phyloP scores from a whole-genome alignment of 2,329 filamentous ascomycete genomes.

The Monosporascus ibericus region DNA sequence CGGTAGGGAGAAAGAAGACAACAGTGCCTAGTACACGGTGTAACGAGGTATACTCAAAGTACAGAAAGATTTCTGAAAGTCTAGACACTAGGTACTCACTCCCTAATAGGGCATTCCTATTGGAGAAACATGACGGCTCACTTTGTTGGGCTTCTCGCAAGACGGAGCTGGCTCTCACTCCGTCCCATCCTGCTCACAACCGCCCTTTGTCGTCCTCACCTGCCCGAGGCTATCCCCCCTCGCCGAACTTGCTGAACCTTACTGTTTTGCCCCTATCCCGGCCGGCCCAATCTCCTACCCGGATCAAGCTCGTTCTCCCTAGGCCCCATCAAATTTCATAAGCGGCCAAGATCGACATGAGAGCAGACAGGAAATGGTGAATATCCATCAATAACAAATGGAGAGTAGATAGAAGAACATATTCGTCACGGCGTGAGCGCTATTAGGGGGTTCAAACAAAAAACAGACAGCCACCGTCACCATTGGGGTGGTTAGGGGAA shows the following conservation, averaged over 20 bases:
- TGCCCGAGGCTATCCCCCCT: no score
- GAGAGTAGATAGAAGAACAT: neutral
- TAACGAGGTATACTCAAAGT: neutral
- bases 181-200: no score
- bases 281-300: neutral
- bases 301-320: neutral
- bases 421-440: neutral
- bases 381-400: neutral
- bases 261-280: neutral
- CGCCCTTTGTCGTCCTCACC: no score
- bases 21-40: neutral
- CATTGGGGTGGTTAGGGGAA: neutral
- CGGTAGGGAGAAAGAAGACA: neutral
- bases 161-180: neutral
- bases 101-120: neutral
- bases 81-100: neutral
- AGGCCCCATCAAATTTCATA: neutral
- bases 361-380: neutral
- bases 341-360: neutral
- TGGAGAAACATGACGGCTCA: neutral
- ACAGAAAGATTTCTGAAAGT: neutral
- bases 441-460: neutral
- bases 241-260: no score
- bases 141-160: neutral
- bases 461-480: slow-evolving; percentile 1